Conservation (phyloP, 1,139 yeast species). For the Candida tropicalis region DNA sequence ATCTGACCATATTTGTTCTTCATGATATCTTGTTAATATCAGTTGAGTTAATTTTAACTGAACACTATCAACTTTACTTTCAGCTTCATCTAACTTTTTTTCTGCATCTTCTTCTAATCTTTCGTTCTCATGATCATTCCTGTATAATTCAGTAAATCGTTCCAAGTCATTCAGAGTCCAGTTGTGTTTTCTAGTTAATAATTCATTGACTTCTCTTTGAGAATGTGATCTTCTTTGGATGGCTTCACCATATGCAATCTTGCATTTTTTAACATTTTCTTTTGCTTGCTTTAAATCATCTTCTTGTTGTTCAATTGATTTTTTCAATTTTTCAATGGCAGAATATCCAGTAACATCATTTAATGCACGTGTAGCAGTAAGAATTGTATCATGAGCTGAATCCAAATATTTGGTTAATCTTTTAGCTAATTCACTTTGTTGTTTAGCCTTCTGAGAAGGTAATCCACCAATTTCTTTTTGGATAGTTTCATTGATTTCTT, state of each 20-base stretch:
- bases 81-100: conserved; percentile 54
- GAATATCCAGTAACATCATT: conserved; percentile 95
- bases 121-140: conserved; percentile 79
- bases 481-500: conserved; percentile 23
- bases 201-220: conserved; percentile 86
- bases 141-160: conserved; percentile 76
- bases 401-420: conserved; percentile 58
- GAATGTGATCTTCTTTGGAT: conserved; percentile 67
- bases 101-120: conserved; percentile 59
- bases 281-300: conserved; percentile 52
- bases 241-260: conserved; percentile 60
- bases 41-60: conserved; percentile 73
- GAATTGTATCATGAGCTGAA: conserved; percentile 64
- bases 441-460: conserved; percentile 35
- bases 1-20: conserved; percentile 98
- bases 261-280: conserved; percentile 49
- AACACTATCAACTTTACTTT: conserved; percentile 65
- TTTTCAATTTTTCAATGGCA: conserved; percentile 71
- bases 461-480: conserved; percentile 26
- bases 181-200: conserved; percentile 78
- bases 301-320: conserved; percentile 56
- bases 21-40: conserved; percentile 87
- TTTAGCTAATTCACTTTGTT: conserved; percentile 23
- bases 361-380: conserved; percentile 71
- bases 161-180: conserved; percentile 85